Evolutionary conservation across 805 yeast genomes (phyloP).

Genomic region (Metschnikowia bowlesiae): DNA sequence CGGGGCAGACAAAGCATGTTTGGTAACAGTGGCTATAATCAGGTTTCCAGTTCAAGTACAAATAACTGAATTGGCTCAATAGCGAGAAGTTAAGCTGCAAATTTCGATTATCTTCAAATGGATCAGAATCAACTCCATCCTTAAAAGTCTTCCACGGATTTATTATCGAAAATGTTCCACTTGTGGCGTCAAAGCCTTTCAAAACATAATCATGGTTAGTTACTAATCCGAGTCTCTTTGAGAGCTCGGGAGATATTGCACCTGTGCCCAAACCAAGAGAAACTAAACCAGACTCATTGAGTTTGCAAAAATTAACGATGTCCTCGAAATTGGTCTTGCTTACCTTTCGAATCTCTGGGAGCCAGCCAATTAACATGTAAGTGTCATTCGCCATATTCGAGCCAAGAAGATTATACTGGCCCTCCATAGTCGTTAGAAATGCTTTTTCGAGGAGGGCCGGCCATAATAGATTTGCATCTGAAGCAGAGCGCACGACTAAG

Average conservation of each 20-base stretch:
- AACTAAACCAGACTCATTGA: constrained; percentile 32
- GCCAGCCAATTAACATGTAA: constrained; percentile 62
- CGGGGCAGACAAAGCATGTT: constrained; percentile 20
- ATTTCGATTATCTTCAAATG: constrained; percentile 2
- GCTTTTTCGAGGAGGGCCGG: constrained; percentile 80
- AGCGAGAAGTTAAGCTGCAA: constrained; percentile 18
- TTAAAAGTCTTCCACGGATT: constrained; percentile 33
- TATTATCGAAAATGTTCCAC: constrained; percentile 14
- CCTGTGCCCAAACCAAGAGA: constrained; percentile 71
- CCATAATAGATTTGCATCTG: constrained; percentile 42
- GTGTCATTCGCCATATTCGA: constrained; percentile 75
- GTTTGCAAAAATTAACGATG: constrained; percentile 17
- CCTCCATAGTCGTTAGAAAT: constrained; percentile 52
- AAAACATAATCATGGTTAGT: constrained; percentile 72
- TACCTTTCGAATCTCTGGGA: constrained; percentile 53
- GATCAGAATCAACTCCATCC: constrained; percentile 7
- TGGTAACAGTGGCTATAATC: constrained; percentile 17
- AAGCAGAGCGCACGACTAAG: constrained; percentile 34
- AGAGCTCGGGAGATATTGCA: constrained; percentile 28
- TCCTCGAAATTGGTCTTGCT: constrained; percentile 29
- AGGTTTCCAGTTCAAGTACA: constrained; percentile 70
- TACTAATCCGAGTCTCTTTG: constrained; percentile 37
- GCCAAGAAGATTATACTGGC: constrained; percentile 62
- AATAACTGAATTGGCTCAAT: constrained; percentile 36
- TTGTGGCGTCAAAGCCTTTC: constrained; percentile 12